A percentile compares a stretch with the other conserved stretches of the same genome.
Conservation (phyloP, 495 filamentous ascomycete species). For the Penicillium ucsense region DNA sequence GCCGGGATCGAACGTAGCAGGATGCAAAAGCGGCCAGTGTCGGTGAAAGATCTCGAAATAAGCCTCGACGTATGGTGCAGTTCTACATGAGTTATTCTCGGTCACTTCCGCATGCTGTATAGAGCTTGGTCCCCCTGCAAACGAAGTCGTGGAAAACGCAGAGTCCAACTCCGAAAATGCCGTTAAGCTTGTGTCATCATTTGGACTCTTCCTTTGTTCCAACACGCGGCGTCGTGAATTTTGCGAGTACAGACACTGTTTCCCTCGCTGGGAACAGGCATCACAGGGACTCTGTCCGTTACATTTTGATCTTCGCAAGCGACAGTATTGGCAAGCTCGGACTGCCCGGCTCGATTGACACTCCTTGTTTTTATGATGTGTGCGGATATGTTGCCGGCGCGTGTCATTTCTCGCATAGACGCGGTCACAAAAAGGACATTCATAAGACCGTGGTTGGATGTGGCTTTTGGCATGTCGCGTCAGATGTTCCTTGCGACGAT, state of each 20-base stretch:
- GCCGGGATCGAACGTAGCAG: conserved; percentile 10
- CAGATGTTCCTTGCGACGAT: conserved; percentile 2
- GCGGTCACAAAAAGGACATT: conserved; percentile 1
- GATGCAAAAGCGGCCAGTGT: conserved; percentile 8
- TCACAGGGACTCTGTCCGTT: conserved; percentile 3
- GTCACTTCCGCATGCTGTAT: not conserved
- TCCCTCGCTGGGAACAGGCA: not conserved
- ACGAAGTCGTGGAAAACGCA: not conserved
- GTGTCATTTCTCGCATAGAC: conserved; percentile 1
- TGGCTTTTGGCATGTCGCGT: conserved; percentile 2
- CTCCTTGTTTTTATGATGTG: not conserved
- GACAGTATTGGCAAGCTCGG: conserved; percentile 2
- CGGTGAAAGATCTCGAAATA: conserved; percentile 12
- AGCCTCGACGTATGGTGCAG: not conserved
- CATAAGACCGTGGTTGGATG: not conserved
- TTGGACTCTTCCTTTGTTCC: not conserved
- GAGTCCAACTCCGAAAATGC: too few species aligned
- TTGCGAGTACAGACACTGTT: not conserved
- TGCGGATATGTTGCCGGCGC: not conserved
- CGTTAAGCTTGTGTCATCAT: too few species aligned
- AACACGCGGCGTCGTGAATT: not conserved
- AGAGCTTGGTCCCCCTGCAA: not conserved
- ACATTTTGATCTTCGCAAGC: conserved; percentile 4
- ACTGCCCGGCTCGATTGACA: not conserved
- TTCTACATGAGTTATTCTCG: not conserved